These are phyloP conservation scores for Nadsonia starkeyi-henricii DNA, from an alignment of 1,139 yeast species.

Conservation along the genomic window DNA sequence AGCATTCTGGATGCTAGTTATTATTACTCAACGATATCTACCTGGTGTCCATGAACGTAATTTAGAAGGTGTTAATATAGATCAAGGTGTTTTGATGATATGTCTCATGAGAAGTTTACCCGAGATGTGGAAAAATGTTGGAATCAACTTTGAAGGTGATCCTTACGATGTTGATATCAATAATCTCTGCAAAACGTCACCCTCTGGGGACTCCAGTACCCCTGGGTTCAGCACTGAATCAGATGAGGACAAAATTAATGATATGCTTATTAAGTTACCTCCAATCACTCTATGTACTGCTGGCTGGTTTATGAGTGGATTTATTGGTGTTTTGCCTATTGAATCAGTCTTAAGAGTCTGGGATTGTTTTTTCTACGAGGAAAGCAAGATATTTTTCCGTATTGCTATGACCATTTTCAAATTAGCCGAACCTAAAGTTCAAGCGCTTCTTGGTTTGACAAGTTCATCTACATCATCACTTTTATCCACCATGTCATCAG, in stretches of 20 bases:
- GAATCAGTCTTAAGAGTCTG: conserved; percentile 81
- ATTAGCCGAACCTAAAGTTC: conserved; percentile 47
- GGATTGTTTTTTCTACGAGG: conserved; percentile 92
- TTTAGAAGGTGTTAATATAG: conserved; percentile 87
- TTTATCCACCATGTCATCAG: background rate
- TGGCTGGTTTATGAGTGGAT: conserved; percentile 95
- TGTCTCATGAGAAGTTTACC: conserved; percentile 79
- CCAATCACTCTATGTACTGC: conserved; percentile 89
- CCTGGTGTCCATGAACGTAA: conserved; percentile 88
- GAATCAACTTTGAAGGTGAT: conserved; percentile 25
- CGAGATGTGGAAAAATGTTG: conserved; percentile 51
- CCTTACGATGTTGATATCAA: conserved; percentile 34
- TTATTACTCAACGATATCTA: conserved; percentile 67
- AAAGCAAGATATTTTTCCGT: conserved; percentile 73
- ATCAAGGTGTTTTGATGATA: conserved; percentile 87
- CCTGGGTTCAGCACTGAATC: conserved; percentile 96
- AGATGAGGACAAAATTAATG: conserved; percentile 77
- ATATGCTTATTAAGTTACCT: conserved; percentile 46
- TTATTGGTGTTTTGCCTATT: conserved; percentile 75
- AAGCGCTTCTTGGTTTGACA: conserved; percentile 2
- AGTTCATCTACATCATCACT: background rate
- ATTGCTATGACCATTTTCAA: conserved; percentile 74
- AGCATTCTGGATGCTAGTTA: conserved; percentile 92
- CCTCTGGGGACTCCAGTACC: conserved; percentile 82
- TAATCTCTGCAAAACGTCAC: conserved; percentile 65